Percentiles rank a stretch among this genome's conserved stretches.
Conservation (phyloP, 2,329 filamentous ascomycete species). For the Ophiostoma quercus region DNA sequence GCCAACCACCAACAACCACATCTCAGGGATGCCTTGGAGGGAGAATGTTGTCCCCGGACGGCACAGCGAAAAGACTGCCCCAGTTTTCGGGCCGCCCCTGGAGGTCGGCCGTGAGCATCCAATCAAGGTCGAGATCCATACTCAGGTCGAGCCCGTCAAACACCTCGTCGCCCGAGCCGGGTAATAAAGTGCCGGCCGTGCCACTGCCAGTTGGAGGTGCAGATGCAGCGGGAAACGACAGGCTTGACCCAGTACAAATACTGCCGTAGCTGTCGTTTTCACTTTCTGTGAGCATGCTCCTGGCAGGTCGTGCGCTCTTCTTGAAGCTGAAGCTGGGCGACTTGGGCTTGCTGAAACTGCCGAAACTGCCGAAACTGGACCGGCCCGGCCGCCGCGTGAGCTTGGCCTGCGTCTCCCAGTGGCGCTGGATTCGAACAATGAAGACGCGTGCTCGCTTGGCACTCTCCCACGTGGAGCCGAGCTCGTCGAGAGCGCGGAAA, state of each 20-base stretch:
- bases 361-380: neutral
- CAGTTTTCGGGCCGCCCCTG: conserved; percentile 10
- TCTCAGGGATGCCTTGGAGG: neutral
- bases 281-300: neutral
- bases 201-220: no score
- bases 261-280: neutral
- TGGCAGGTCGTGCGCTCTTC: neutral
- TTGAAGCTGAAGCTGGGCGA: no score
- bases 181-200: neutral
- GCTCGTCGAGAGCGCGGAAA: conserved; percentile 21
- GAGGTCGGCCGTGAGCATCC: conserved; percentile 16
- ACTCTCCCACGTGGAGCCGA: conserved; percentile 6
- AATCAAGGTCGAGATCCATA: conserved; percentile 18
- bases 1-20: no score
- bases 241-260: neutral
- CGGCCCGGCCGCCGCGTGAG: neutral
- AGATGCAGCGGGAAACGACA: neutral
- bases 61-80: conserved; percentile 16
- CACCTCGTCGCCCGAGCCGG: neutral
- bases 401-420: conserved; percentile 15
- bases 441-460: conserved; percentile 19
- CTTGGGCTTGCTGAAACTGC: neutral
- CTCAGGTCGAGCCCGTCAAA: conserved; percentile 11
- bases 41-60: neutral
- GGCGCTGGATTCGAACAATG: conserved; percentile 19